phyloP scores from a whole-genome alignment of 2,329 filamentous ascomycete species.

The Claviceps sorghi region DNA sequence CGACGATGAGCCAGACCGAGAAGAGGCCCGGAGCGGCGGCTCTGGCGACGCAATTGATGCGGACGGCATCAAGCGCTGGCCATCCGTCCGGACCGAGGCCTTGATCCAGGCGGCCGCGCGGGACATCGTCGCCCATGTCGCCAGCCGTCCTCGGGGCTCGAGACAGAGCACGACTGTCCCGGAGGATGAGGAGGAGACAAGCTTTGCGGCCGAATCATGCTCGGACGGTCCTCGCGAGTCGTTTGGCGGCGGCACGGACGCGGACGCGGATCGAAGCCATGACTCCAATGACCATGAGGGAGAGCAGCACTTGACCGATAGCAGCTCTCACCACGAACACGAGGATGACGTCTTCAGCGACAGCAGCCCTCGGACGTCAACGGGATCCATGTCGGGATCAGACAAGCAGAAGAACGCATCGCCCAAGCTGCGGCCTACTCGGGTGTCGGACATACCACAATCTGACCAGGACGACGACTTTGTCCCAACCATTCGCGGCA shows the following conservation, averaged over 20 bases:
- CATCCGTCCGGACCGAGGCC: slow-evolving; percentile 32
- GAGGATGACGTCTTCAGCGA: slow-evolving; percentile 47
- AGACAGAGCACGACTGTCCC: slow-evolving; percentile 11
- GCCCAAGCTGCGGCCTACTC: slow-evolving; percentile 18
- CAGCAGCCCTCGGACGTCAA: slow-evolving; percentile 40
- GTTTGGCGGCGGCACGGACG: slow-evolving; percentile 12
- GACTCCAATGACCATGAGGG: slow-evolving; percentile 8
- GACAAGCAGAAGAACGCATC: slow-evolving; percentile 19
- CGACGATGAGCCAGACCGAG: slow-evolving; percentile 2
- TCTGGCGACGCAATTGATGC: slow-evolving; percentile 8
- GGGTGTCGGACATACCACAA: slow-evolving; percentile 38
- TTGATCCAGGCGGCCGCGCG: slow-evolving; percentile 38
- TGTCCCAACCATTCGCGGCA: slow-evolving; percentile 40
- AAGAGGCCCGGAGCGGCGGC: not conserved
- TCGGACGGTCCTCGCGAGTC: slow-evolving; percentile 9
- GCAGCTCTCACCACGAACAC: slow-evolving; percentile 35
- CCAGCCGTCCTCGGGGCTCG: slow-evolving; percentile 13
- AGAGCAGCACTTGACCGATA: slow-evolving; percentile 10
- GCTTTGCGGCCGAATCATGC: slow-evolving; percentile 14
- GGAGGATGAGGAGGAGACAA: slow-evolving; percentile 6
- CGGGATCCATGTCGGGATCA: slow-evolving; percentile 32
- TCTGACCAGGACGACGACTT: slow-evolving; percentile 32
- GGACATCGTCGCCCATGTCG: slow-evolving; percentile 30
- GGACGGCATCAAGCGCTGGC: slow-evolving; percentile 18
- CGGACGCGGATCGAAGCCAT: slow-evolving; percentile 9